Conservation (phyloP, 2,329 filamentous ascomycete genomes). For the Microascus cirrosus region DNA sequence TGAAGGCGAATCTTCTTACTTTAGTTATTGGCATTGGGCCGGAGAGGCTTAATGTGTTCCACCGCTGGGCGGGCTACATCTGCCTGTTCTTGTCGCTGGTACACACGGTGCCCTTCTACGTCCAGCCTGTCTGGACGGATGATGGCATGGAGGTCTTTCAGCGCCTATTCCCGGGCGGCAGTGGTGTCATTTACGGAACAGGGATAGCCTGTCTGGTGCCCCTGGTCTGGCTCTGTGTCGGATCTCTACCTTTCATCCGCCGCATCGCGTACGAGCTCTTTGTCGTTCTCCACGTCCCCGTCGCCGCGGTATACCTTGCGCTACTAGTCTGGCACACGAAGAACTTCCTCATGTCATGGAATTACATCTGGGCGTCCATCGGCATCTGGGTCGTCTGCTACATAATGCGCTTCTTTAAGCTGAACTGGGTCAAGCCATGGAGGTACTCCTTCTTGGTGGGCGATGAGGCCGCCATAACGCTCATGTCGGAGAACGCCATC, state of each 20-base stretch:
- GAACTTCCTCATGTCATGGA: constrained; percentile 84
- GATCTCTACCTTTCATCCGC: constrained; percentile 70
- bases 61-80: constrained; percentile 84
- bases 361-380: constrained; percentile 73
- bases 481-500: constrained; percentile 88
- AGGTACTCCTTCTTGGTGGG: constrained; percentile 74
- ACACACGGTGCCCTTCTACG: constrained; percentile 80
- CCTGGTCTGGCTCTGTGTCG: constrained; percentile 70
- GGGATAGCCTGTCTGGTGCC: constrained; percentile 75
- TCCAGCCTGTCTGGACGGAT: constrained; percentile 79
- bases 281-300: constrained; percentile 69
- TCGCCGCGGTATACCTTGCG: constrained; percentile 68
- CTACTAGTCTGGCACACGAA: constrained; percentile 94
- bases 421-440: constrained; percentile 83
- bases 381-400: constrained; percentile 72
- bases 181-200: constrained; percentile 70
- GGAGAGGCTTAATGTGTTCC: constrained; percentile 83
- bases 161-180: constrained; percentile 53
- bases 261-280: constrained; percentile 78
- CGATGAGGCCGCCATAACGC: constrained; percentile 79
- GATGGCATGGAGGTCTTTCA: constrained; percentile 61
- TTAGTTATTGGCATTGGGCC: constrained; percentile 83
- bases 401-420: constrained; percentile 62
- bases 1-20: constrained; percentile 81
- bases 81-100: constrained; percentile 73